Conservation (phyloP, 2,329 filamentous ascomycete species). For the Phialophora macrospora region DNA sequence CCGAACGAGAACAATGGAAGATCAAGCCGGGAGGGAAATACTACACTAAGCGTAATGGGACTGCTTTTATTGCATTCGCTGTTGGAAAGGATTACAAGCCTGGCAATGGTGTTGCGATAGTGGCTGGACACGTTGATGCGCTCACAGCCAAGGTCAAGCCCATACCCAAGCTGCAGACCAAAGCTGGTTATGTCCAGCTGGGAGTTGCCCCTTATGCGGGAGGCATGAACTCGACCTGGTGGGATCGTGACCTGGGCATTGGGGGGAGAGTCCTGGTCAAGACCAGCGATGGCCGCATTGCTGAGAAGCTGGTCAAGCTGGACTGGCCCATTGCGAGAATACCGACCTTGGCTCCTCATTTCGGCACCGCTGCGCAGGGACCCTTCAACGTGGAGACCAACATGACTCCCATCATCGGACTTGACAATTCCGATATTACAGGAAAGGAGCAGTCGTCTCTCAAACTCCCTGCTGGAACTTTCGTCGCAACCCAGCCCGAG, state of each 20-base stretch:
- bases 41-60: constrained; percentile 83
- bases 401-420: constrained; percentile 89
- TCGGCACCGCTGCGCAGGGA: constrained; percentile 71
- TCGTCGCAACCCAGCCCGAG: constrained; percentile 81
- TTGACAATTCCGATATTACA: constrained; percentile 71
- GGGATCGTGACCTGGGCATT: constrained; percentile 91
- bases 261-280: constrained; percentile 87
- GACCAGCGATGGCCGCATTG: constrained; percentile 72
- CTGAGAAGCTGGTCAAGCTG: constrained; percentile 81
- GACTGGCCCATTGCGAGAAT: constrained; percentile 94
- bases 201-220: constrained; percentile 94
- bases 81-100: constrained; percentile 79
- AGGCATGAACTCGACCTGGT: constrained; percentile 87
- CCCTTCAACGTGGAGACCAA: constrained; percentile 87
- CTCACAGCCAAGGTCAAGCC: constrained; percentile 91
- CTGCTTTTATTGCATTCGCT: constrained; percentile 81
- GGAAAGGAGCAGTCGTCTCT: constrained; percentile 38
- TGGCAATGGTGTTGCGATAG: constrained; percentile 84
- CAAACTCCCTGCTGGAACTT: constrained; percentile 62
- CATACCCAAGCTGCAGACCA: constrained; percentile 79
- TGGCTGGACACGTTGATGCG: constrained; percentile 92
- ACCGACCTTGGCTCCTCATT: constrained; percentile 90
- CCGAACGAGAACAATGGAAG: constrained; percentile 80
- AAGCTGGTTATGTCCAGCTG: constrained; percentile 84
- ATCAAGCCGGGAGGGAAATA: constrained; percentile 84